Percentiles rank a stretch among this genome's conserved stretches.
phyloP scores from a whole-genome alignment of 108 stramenopile species.

The Cyclotella cryptica region DNA sequence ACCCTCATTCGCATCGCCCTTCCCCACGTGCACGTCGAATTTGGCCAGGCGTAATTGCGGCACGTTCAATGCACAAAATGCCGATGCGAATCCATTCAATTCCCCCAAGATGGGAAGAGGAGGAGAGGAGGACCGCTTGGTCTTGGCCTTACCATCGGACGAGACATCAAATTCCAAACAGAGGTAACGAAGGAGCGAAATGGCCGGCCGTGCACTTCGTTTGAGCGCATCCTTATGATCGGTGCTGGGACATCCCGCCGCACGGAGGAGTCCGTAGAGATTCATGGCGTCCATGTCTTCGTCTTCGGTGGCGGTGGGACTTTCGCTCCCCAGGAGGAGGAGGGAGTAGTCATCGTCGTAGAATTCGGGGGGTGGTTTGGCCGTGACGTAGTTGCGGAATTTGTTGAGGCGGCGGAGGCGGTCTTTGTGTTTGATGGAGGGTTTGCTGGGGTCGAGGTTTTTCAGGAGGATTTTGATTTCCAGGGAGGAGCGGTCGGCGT shows the following conservation, averaged over 20 bases:
- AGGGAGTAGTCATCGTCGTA: conserved; percentile 89
- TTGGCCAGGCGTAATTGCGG: conserved; percentile 63
- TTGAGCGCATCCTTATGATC: conserved; percentile 79
- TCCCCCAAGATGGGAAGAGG: conserved; percentile 5
- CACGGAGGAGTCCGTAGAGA: conserved; percentile 74
- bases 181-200: conserved; percentile 76
- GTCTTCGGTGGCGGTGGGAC: conserved; percentile 68
- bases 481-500: conserved; percentile 67
- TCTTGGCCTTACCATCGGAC: too few relatives aligned
- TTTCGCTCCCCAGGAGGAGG: conserved; percentile 73
- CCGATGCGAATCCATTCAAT: conserved; percentile 71
- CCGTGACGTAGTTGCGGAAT: conserved; percentile 80
- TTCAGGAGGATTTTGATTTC: conserved; percentile 75
- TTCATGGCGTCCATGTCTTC: conserved; percentile 57
- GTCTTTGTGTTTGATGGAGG: conserved; percentile 81
- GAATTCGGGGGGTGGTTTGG: conserved; percentile 79
- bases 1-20: conserved; percentile 47
- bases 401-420: conserved; percentile 82
- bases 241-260: conserved; percentile 72
- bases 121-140: neutral
- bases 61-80: conserved; percentile 64
- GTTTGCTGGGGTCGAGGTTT: conserved; percentile 73
- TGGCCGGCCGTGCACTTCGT: conserved; percentile 76
- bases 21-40: conserved; percentile 78
- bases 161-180: conserved; percentile 71